A percentile compares a stretch with the other conserved stretches of the same genome.
Conservation (phyloP, 306 rosid genomes). For the Rubus parviflorus region DNA sequence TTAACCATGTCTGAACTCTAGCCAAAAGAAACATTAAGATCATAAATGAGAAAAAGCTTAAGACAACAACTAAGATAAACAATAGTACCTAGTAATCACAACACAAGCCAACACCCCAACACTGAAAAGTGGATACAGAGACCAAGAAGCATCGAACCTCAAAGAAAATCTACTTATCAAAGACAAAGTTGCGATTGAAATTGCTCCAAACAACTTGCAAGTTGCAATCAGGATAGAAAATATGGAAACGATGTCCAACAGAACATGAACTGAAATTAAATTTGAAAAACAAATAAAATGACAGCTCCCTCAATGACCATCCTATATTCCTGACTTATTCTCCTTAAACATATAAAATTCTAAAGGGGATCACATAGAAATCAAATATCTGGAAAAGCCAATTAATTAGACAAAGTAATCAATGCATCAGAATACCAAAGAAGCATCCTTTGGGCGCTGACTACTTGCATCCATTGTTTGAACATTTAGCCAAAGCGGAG, state of each 20-base stretch:
- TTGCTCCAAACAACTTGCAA: background rate
- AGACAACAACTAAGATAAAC: background rate
- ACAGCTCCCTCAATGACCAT: background rate
- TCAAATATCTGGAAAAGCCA: background rate
- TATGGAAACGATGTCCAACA: background rate
- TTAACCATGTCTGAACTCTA: slow-evolving; percentile 45
- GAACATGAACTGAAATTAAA: background rate
- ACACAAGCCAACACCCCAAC: background rate
- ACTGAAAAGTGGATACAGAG: background rate
- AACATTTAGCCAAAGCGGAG: slow-evolving; percentile 36
- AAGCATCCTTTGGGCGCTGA: slow-evolving; percentile 9
- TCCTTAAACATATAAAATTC: no score
- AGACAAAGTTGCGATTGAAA: background rate
- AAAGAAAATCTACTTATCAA: background rate
- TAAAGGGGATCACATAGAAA: background rate
- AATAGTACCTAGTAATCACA: background rate
- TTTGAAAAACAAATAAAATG: background rate
- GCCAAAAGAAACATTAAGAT: background rate
- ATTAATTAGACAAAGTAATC: background rate
- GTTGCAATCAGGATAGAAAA: background rate
- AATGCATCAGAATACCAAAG: background rate
- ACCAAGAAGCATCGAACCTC: background rate
- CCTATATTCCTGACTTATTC: background rate
- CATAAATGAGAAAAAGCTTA: background rate
- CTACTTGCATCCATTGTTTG: slow-evolving; percentile 39